These are phyloP conservation scores for Lentinus brumalis DNA, from an alignment of 768 basidiomycete species.

Conservation along the genomic window DNA sequence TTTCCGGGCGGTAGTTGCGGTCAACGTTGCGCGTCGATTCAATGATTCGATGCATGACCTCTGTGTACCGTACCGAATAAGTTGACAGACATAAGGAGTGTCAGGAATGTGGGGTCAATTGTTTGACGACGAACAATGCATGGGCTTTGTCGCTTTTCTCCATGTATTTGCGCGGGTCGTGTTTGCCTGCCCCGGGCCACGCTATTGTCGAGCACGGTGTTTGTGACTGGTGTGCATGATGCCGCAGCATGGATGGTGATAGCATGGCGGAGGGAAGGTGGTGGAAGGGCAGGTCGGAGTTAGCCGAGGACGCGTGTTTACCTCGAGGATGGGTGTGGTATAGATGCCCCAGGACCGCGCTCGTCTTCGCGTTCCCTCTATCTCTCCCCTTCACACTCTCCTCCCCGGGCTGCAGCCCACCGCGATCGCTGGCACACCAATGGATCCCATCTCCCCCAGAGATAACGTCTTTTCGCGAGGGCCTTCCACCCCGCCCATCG, in stretches of 20 bases:
- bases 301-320: slow-evolving; percentile 23
- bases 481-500: slow-evolving; percentile 31
- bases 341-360: slow-evolving; percentile 15
- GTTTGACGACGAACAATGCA: no score
- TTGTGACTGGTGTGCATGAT: neutral
- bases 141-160: slow-evolving; percentile 4
- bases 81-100: no score
- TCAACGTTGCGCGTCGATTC: no score
- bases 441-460: slow-evolving; percentile 32
- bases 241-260: slow-evolving; percentile 7
- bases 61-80: no score
- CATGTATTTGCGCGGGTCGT: slow-evolving; percentile 1
- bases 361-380: slow-evolving; percentile 21
- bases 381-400: slow-evolving; percentile 22
- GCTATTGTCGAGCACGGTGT: neutral
- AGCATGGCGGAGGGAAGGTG: slow-evolving; percentile 2
- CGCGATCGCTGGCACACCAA: slow-evolving; percentile 22
- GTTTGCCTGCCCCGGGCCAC: slow-evolving; percentile 14
- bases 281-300: slow-evolving; percentile 5
- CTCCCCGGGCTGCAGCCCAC: slow-evolving; percentile 1
- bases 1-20: no score
- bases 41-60: no score
- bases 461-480: slow-evolving; percentile 35
- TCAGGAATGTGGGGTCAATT: no score
- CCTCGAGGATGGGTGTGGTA: slow-evolving; percentile 19